These are phyloP conservation scores for Colletotrichum echinochloae DNA, from an alignment of 2,329 filamentous ascomycete species.

Conservation along the genomic window DNA sequence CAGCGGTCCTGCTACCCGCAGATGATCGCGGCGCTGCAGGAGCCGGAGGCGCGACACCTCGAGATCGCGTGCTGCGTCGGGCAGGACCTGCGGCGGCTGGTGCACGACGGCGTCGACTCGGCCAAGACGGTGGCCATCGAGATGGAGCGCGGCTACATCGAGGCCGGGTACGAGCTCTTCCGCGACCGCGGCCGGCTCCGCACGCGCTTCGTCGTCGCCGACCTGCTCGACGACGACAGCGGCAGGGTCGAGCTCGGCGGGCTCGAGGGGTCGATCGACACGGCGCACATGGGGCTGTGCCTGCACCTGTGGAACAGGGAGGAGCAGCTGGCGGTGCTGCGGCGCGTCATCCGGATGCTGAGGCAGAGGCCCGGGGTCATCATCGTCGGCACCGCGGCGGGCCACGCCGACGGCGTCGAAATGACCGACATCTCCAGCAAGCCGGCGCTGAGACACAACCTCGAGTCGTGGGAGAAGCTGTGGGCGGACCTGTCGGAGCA, in stretches of 20 bases:
- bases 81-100: slow-evolving; percentile 46
- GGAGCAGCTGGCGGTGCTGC: slow-evolving; percentile 39
- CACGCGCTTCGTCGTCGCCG: slow-evolving; percentile 42
- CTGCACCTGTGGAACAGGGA: slow-evolving; percentile 45
- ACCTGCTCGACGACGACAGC: slow-evolving; percentile 43
- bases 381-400: slow-evolving; percentile 38
- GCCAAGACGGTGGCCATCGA: slow-evolving; percentile 44
- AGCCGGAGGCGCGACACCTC: slow-evolving; percentile 41
- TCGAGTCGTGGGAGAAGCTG: slow-evolving; percentile 38
- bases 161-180: slow-evolving; percentile 46
- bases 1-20: slow-evolving; percentile 23
- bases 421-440: slow-evolving; percentile 1
- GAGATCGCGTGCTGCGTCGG: slow-evolving; percentile 49
- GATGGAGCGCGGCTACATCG: slow-evolving; percentile 42
- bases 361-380: slow-evolving; percentile 26
- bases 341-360: slow-evolving; percentile 28
- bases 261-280: slow-evolving; percentile 41
- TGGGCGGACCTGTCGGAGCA: slow-evolving; percentile 40
- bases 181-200: slow-evolving; percentile 43
- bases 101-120: slow-evolving; percentile 44
- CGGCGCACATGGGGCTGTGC: slow-evolving; percentile 45
- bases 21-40: slow-evolving; percentile 41
- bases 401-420: slow-evolving; percentile 33
- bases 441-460: slow-evolving; percentile 29
- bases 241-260: slow-evolving; percentile 39